phyloP scores from a whole-genome alignment of 1,284 basidiomycete species.

The Sanghuangporus baumii region DNA sequence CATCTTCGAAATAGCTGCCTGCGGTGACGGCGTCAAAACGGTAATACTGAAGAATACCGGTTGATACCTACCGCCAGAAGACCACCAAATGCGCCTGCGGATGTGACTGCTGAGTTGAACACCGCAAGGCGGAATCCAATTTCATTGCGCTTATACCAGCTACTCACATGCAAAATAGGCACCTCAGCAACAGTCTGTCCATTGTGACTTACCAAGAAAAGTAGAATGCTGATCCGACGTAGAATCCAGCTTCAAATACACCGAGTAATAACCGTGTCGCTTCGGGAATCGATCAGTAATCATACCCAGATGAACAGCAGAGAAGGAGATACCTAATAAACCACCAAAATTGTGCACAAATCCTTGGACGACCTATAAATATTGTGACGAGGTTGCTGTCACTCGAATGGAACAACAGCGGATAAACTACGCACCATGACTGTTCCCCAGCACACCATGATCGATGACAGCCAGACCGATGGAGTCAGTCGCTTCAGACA shows the following conservation, averaged over 20 bases:
- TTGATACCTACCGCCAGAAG: constrained; percentile 49
- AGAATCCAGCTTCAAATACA: constrained; percentile 64
- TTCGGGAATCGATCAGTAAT: constrained; percentile 22
- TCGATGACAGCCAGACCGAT: constrained; percentile 53
- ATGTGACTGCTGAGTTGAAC: constrained; percentile 69
- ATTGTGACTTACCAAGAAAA: constrained; percentile 50
- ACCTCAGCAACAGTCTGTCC: background rate
- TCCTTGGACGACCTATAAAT: constrained; percentile 52
- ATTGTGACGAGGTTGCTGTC: background rate
- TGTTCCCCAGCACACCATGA: constrained; percentile 65
- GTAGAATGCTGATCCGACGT: constrained; percentile 60
- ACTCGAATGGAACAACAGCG: too few species aligned
- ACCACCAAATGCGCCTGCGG: constrained; percentile 68
- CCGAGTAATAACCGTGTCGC: constrained; percentile 63
- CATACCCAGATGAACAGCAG: constrained; percentile 1
- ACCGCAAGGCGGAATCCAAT: constrained; percentile 60
- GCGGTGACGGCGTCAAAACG: background rate
- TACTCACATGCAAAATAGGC: background rate
- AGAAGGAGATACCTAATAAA: constrained; percentile 44
- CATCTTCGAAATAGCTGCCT: constrained; percentile 70
- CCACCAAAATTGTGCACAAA: constrained; percentile 58
- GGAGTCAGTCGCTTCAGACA: constrained; percentile 65
- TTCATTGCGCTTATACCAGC: constrained; percentile 65
- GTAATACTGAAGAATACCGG: background rate
- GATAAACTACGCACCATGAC: constrained; percentile 48